These are phyloP conservation scores for Peronosclerospora sorghi DNA, from an alignment of 352 stramenopile genomes.

Conservation along the genomic window DNA sequence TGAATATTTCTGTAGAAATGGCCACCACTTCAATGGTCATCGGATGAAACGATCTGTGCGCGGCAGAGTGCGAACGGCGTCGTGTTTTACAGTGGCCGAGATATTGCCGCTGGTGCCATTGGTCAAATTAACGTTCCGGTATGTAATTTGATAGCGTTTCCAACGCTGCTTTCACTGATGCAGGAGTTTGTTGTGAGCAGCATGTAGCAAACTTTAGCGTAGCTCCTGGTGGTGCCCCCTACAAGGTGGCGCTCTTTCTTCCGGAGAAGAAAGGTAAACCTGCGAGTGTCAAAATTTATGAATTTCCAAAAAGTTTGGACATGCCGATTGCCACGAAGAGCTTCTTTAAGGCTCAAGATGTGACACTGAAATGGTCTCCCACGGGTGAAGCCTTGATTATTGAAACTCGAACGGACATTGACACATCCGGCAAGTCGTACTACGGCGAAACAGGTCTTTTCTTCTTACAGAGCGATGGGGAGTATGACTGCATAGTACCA, in stretches of 20 bases:
- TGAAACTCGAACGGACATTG: constrained; percentile 87
- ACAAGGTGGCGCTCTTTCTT: constrained; percentile 81
- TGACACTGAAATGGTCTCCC: constrained; percentile 85
- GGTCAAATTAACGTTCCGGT: constrained; percentile 68
- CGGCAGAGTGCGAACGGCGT: constrained; percentile 70
- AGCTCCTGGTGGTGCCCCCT: constrained; percentile 58
- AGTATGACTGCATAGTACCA: constrained; percentile 87
- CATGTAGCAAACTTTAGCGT: constrained; percentile 79
- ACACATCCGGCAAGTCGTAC: constrained; percentile 92
- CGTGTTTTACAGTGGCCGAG: constrained; percentile 63
- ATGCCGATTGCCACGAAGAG: constrained; percentile 68
- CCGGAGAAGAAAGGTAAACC: constrained; percentile 86
- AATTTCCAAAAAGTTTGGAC: constrained; percentile 58
- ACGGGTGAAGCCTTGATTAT: constrained; percentile 80
- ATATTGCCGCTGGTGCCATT: constrained; percentile 42
- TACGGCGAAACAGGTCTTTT: constrained; percentile 96
- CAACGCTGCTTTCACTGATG: not conserved
- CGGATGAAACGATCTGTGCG: constrained; percentile 78
- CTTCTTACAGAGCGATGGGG: constrained; percentile 88
- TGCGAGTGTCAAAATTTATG: constrained; percentile 75
- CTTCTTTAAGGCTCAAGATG: constrained; percentile 88
- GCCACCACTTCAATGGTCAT: constrained; percentile 86
- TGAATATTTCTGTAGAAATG: constrained; percentile 43
- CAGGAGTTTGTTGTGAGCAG: constrained; percentile 16
- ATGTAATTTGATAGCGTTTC: constrained; percentile 1